Evolutionary conservation across 345 rosid genomes (phyloP), one percentile per base, ranked within the genome.

Genomic region (Gossypioides kirkii): DNA sequence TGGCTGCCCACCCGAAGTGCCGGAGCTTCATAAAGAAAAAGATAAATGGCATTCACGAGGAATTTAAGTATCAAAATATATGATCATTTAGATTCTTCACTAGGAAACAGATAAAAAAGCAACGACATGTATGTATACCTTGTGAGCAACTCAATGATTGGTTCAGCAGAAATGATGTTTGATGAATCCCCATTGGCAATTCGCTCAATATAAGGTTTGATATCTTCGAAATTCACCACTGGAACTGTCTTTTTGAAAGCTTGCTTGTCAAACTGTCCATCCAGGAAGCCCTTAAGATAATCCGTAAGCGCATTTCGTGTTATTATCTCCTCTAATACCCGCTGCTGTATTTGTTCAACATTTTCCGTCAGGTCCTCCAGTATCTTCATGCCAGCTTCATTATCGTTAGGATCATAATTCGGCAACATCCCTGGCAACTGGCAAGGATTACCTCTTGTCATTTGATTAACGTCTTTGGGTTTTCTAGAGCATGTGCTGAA

Each of bases 1-100:
- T 16, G 98, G 97, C 28, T 82, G 86, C 53, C 98, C 97, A 32
- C 91, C 98, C 9, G 98, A 89, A 72, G 98, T 94, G 28, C 98
- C 98, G 1, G 98, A 91, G 88, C 98, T 94, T 89, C 78, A 83
- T 69, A 43, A 59, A 42, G 25, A 20, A 59, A 73, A 16, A 64
- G 69, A 22, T 6, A 50, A 59, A 63, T 46, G 25, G 18, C 62
- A 10, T 60, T 56, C 14, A 68, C 13, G 46, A 58, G 74, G 60
- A 68, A 52, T 13, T 49, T 10, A 38, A 4, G 43, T 4, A 22
- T 10, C 10, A 14, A 38, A 38, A 10, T 62, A 36, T 38, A 62
- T 0, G 8, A 32, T 32, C 38, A 62, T 17, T 38, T 36, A 61
- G 13, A 74, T 26, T 26, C 3, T 9, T 32, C 61, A 46, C 17